Conservation (phyloP, 2,329 filamentous ascomycete species). For the Trichophyton mentagrophytes region DNA sequence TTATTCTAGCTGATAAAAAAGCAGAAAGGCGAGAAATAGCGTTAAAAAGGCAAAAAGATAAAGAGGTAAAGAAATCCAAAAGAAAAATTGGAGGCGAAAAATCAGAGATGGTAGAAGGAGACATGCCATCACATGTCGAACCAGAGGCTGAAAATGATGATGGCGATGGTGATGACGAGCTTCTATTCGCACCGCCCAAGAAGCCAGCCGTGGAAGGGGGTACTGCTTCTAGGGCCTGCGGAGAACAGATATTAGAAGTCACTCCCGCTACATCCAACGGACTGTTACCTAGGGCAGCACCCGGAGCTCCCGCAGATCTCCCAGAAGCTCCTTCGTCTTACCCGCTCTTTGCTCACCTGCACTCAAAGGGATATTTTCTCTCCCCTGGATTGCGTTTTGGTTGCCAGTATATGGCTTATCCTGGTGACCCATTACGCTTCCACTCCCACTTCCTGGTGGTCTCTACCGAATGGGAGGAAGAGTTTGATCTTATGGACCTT, state of each 20-base stretch:
- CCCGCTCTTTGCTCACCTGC: conserved; percentile 67
- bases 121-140: conserved; percentile 10
- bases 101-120: neutral
- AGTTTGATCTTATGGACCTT: conserved; percentile 71
- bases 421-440: conserved; percentile 85
- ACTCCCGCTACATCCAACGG: conserved; percentile 41
- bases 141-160: conserved; percentile 5
- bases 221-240: conserved; percentile 5
- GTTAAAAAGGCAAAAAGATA: conserved; percentile 36
- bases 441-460: conserved; percentile 88
- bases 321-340: conserved; percentile 43
- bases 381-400: conserved; percentile 90
- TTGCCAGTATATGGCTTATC: conserved; percentile 87
- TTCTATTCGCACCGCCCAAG: neutral
- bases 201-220: neutral
- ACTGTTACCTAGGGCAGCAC: conserved; percentile 27
- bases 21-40: conserved; percentile 39
- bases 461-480: conserved; percentile 75
- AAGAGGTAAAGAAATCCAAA: conserved; percentile 15
- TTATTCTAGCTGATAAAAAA: conserved; percentile 34
- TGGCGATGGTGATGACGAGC: neutral
- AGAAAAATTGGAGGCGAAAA: neutral
- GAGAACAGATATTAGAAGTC: conserved; percentile 17
- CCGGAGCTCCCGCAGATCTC: conserved; percentile 18
- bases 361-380: conserved; percentile 68